Base-by-base conservation (phyloP, 2,329 filamentous ascomycete species). In the Ophiostoma perfectum region DNA sequence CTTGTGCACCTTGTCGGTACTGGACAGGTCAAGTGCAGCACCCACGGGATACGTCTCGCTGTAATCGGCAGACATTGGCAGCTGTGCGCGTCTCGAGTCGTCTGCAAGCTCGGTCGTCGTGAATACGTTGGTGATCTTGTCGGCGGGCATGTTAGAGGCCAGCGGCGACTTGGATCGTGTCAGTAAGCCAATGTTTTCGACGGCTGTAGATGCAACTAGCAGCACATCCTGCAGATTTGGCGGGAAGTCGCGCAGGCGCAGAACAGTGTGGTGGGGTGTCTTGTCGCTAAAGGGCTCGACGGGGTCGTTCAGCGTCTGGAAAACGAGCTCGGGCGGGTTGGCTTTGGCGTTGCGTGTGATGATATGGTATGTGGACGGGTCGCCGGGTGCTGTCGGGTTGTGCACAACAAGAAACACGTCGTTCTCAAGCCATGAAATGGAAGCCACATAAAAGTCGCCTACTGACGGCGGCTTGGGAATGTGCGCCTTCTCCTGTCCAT, bases 371-470 rank as follows among this genome's bases (percentile, higher is more conserved):
- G 84, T 82, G 0, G 91, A 92, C 39, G 85, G 78, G 5, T 88
- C 85, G 39, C 83, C 81, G 52, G 85, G 84, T 12, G 83, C 82
- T 70, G 83, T 84, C 42, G 84, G 80, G n/a, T 90, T 92, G 77
- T 97, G 90, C 36, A 95, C 86, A 68, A 89, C 83, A 62, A 98
- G 82, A 76, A 97, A 96, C 2, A 94, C 80, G 73, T 96, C 81
- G 73, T 95, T 97, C 75, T 95, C 91, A 27, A 98, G 83, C 95
- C 96, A 99, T 49, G 85, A 84, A 55, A 99, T 83, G 16, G 90
- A 90, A 4, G 92, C 91, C 2, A 96, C 91, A 78, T 92, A 88
- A 75, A 86, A 87, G 82, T 86, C 73, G 76, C 81, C 83, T 7
- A 95, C 74, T 69, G 83, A 83, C 5, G 91, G 88, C 2, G 94